Percentiles rank a stretch among this genome's conserved stretches.
Evolutionary conservation across 2,329 filamentous ascomycete species (phyloP).

Genomic region (Epichloe festucae): DNA sequence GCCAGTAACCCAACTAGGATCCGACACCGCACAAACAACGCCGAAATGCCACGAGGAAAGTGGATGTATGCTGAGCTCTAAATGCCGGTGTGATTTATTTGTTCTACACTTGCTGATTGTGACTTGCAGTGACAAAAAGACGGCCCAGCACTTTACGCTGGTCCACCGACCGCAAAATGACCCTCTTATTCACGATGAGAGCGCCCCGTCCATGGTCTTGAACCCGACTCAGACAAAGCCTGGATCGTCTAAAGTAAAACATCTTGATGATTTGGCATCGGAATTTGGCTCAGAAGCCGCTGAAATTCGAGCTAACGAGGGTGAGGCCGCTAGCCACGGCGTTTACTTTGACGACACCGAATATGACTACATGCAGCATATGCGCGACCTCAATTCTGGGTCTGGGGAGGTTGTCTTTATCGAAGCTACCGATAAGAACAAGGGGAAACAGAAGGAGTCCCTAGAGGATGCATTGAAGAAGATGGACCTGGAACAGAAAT

Average conservation of each 20-base stretch:
- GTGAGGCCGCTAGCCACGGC: constrained; percentile 87
- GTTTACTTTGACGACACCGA: constrained; percentile 89
- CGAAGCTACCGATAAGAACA: constrained; percentile 58
- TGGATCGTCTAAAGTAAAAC: constrained; percentile 40
- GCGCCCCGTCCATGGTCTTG: constrained; percentile 81
- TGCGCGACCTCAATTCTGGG: constrained; percentile 71
- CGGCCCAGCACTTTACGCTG: constrained; percentile 82
- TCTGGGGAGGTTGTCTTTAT: constrained; percentile 68
- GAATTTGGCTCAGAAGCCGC: constrained; percentile 59
- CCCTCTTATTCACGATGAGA: constrained; percentile 84
- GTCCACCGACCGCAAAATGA: constrained; percentile 96
- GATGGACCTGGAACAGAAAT: constrained; percentile 40
- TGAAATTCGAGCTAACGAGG: constrained; percentile 73
- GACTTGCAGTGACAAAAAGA: constrained; percentile 60
- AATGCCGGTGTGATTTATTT: background rate
- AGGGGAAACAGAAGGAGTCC: constrained; percentile 62
- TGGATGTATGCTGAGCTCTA: constrained; percentile 39
- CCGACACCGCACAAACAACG: background rate
- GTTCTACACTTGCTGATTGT: background rate
- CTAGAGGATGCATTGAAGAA: constrained; percentile 72
- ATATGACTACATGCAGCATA: constrained; percentile 99
- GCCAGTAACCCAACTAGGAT: background rate
- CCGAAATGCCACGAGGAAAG: constrained; percentile 61
- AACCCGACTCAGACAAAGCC: constrained; percentile 45
- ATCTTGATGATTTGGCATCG: constrained; percentile 59